Conservation (phyloP, 441 rosid genomes). For the Capsella rubella region DNA sequence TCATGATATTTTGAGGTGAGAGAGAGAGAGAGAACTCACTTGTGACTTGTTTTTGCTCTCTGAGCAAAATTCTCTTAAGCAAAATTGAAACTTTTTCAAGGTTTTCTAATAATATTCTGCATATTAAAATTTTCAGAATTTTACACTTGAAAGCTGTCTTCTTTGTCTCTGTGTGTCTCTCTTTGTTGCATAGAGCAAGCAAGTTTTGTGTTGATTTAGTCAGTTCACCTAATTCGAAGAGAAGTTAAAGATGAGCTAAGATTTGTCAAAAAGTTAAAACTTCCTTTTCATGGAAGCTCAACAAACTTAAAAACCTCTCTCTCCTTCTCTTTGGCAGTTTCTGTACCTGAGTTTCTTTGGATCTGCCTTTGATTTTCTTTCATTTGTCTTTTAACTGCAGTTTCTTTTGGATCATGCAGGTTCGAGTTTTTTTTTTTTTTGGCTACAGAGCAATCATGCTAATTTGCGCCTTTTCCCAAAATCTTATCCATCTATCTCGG, state of each 20-base stretch:
- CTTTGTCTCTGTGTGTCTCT: conserved; percentile 26
- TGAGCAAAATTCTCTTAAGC: conserved; percentile 3
- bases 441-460: conserved; percentile 29
- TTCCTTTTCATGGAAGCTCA: conserved; percentile 46
- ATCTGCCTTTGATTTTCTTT: conserved; percentile 44
- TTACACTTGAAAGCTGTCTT: conserved; percentile 44
- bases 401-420: conserved; percentile 31
- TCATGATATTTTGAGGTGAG: conserved; percentile 28
- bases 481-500: conserved; percentile 20
- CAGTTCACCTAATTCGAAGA: conserved; percentile 39
- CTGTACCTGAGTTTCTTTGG: conserved; percentile 13
- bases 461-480: conserved; percentile 25
- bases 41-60: conserved; percentile 24
- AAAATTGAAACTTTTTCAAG: background rate
- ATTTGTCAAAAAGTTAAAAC: conserved; percentile 43
- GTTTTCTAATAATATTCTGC: background rate
- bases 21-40: conserved; percentile 37
- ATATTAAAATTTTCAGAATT: conserved; percentile 34
- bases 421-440: background rate
- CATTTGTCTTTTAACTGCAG: conserved; percentile 29
- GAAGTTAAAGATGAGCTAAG: conserved; percentile 36
- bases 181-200: conserved; percentile 31
- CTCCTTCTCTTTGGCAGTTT: conserved; percentile 36
- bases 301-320: conserved; percentile 29
- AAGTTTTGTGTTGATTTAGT: conserved; percentile 32